phyloP scores from a whole-genome alignment of 2,329 filamentous ascomycete genomes.

The Aureobasidium vineae region DNA sequence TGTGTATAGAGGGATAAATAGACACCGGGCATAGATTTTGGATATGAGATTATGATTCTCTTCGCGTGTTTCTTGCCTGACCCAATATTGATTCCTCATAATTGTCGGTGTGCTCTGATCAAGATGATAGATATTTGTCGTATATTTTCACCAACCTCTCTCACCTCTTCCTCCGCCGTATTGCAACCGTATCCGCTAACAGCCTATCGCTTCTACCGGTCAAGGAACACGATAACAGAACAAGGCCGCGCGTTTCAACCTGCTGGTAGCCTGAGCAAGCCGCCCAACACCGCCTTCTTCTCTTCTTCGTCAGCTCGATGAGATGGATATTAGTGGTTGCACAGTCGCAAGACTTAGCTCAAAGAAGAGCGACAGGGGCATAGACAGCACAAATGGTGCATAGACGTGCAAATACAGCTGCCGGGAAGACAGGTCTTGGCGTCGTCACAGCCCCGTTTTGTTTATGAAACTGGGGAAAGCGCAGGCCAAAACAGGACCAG shows the following conservation, averaged over 20 bases:
- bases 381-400: neutral
- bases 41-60: neutral
- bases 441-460: neutral
- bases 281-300: neutral
- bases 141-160: neutral
- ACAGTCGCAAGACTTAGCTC: neutral
- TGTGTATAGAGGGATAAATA: neutral
- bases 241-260: constrained; percentile 13
- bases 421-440: neutral
- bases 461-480: constrained; percentile 2
- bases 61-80: neutral
- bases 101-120: neutral
- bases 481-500: neutral
- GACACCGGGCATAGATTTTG: neutral
- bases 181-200: neutral
- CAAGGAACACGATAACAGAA: neutral
- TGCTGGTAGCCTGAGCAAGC: neutral
- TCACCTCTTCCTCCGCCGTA: neutral
- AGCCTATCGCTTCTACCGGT: constrained; percentile 7
- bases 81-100: too few species aligned
- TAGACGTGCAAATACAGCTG: neutral
- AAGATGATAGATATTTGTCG: neutral
- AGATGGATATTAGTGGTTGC: neutral
- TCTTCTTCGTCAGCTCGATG: too few species aligned
- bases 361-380: neutral